Evolutionary conservation across 768 basidiomycete genomes (phyloP).

Genomic region (Butyriboletus loyo): DNA sequence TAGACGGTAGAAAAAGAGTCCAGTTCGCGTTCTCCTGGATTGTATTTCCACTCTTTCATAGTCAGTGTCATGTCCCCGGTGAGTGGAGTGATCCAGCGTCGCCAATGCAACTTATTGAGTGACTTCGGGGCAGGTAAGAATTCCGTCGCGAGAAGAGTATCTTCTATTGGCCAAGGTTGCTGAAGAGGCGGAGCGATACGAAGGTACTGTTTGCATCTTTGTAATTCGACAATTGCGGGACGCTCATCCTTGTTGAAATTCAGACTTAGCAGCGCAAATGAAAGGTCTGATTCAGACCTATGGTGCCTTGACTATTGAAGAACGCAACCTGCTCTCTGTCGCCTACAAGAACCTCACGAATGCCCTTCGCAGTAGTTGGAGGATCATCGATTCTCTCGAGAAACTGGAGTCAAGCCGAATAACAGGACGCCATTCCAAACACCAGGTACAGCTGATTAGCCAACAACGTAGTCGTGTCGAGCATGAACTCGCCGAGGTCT

Average conservation of each 20-base stretch:
- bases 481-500: slow-evolving; percentile 69
- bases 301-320: slow-evolving; percentile 74
- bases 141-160: slow-evolving; percentile 38
- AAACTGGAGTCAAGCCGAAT: slow-evolving; percentile 47
- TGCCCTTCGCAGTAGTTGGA: slow-evolving; percentile 80
- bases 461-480: slow-evolving; percentile 75
- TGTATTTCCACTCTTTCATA: slow-evolving; percentile 10
- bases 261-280: slow-evolving; percentile 77
- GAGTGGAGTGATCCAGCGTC: slow-evolving; percentile 10
- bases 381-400: slow-evolving; percentile 73
- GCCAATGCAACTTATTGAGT: slow-evolving; percentile 1
- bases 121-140: slow-evolving; percentile 24
- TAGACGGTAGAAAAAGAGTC: slow-evolving; percentile 30
- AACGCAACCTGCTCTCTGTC: slow-evolving; percentile 84
- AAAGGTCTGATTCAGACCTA: slow-evolving; percentile 68
- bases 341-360: slow-evolving; percentile 92
- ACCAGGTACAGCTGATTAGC: slow-evolving; percentile 63
- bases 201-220: slow-evolving; percentile 49
- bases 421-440: slow-evolving; percentile 26
- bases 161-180: slow-evolving; percentile 75
- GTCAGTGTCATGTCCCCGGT: slow-evolving; percentile 28
- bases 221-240: not conserved
- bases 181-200: slow-evolving; percentile 86
- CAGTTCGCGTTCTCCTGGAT: not conserved
- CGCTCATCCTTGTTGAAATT: slow-evolving; percentile 23